These are phyloP conservation scores for Saccharomyces hybrid DNA, from an alignment of 1,139 yeast species.

Conservation along the genomic window DNA sequence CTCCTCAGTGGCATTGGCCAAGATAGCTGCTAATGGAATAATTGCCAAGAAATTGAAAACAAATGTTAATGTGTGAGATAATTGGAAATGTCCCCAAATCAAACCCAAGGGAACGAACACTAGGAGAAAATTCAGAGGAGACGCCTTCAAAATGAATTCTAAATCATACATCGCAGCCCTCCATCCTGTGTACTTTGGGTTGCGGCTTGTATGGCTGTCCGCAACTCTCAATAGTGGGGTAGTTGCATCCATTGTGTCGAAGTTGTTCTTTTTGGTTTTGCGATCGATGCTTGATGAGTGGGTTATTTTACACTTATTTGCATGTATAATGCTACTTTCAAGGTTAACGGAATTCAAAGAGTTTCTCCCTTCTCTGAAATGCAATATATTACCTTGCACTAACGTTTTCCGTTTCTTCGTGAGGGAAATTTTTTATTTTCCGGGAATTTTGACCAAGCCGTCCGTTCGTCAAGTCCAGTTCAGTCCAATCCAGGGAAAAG, in stretches of 20 bases:
- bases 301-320: too few relatives aligned
- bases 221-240: constrained; percentile 11
- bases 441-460: constrained; percentile 1
- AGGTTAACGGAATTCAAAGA: too few relatives aligned
- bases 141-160: constrained; percentile 43
- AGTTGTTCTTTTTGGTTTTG: not conserved
- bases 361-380: not conserved
- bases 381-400: too few relatives aligned
- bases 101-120: constrained; percentile 87
- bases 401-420: not conserved
- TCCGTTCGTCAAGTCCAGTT: not conserved
- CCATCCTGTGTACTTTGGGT: constrained; percentile 6
- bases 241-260: constrained; percentile 12
- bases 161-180: constrained; percentile 12
- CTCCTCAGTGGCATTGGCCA: constrained; percentile 91
- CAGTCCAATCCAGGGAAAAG: not conserved
- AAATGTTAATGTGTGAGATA: constrained; percentile 55
- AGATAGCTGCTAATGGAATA: constrained; percentile 82
- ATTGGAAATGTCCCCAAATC: constrained; percentile 45
- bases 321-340: too few relatives aligned
- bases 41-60: constrained; percentile 80
- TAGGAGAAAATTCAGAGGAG: constrained; percentile 70
- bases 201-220: constrained; percentile 4
- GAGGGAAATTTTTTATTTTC: not conserved
- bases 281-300: not conserved